A percentile compares a stretch with the other conserved stretches of the same genome.
phyloP scores from a whole-genome alignment of 768 basidiomycete genomes.

The Lactifluus subvellereus region DNA sequence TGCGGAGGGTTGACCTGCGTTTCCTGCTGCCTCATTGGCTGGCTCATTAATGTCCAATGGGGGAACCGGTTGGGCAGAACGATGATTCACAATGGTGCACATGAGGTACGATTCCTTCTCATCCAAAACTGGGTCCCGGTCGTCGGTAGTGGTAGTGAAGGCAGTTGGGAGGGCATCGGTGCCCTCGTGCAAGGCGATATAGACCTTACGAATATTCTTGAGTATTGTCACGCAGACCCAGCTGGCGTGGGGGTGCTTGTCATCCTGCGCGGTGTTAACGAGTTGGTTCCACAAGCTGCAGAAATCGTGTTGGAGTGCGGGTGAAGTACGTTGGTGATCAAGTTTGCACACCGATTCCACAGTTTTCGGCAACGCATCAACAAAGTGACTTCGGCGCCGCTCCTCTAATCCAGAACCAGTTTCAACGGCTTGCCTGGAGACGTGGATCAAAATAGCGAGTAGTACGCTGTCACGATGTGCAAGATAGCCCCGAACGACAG shows the following conservation, averaged over 20 bases:
- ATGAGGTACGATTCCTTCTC: neutral
- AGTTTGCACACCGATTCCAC: neutral
- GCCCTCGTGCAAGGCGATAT: neutral
- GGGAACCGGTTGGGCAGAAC: neutral
- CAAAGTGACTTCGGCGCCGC: neutral
- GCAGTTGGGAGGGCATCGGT: neutral
- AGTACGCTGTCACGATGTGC: neutral
- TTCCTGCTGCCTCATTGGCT: neutral
- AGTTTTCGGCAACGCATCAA: neutral
- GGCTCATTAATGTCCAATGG: neutral
- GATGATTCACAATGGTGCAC: neutral
- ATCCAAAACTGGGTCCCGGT: neutral
- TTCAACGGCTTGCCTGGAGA: neutral
- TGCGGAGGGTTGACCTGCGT: neutral
- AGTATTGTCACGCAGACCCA: neutral
- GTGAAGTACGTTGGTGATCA: neutral
- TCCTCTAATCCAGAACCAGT: neutral
- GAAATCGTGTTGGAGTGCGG: slow-evolving; percentile 3
- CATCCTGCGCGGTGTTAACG: neutral
- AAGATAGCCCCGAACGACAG: neutral
- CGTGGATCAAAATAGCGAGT: neutral
- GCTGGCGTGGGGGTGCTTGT: neutral
- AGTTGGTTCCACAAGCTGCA: slow-evolving; percentile 8
- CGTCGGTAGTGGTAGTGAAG: neutral
- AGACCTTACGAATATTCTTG: neutral